These are phyloP conservation scores for Ascochyta fabae DNA, from an alignment of 2,329 filamentous ascomycete species.

Conservation along the genomic window DNA sequence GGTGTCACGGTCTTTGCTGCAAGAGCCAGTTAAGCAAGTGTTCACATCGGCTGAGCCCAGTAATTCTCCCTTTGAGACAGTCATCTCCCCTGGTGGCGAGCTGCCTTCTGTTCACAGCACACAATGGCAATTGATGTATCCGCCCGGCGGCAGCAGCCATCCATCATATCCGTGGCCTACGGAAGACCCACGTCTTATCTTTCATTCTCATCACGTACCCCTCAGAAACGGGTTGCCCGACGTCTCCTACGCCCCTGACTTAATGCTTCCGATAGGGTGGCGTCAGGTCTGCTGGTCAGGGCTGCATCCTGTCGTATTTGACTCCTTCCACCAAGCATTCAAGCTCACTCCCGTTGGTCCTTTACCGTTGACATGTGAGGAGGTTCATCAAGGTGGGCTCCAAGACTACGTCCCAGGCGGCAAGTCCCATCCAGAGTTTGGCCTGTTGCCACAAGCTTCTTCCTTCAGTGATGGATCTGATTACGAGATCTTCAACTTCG, in stretches of 20 bases:
- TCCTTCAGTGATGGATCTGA: conserved; percentile 24
- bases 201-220: conserved; percentile 19
- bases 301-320: conserved; percentile 24
- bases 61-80: conserved; percentile 6
- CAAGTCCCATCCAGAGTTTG: conserved; percentile 22
- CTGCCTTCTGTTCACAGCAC: conserved; percentile 13
- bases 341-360: conserved; percentile 30
- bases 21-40: not conserved
- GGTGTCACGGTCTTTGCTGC: not conserved
- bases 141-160: conserved; percentile 26
- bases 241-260: not conserved
- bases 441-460: conserved; percentile 12
- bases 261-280: conserved; percentile 23
- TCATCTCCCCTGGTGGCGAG: not conserved
- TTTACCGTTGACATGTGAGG: conserved; percentile 27
- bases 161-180: conserved; percentile 25
- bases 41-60: not conserved
- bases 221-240: conserved; percentile 24
- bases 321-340: conserved; percentile 25
- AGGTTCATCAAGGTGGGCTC: conserved; percentile 23
- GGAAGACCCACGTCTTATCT: conserved; percentile 22
- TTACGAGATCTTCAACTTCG: conserved; percentile 24
- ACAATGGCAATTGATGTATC: conserved; percentile 26
- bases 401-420: conserved; percentile 27
- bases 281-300: conserved; percentile 25